A percentile compares a stretch with the other conserved stretches of the same genome.
These are phyloP conservation scores for Aspergillus aculeatinus DNA, from an alignment of 2,329 filamentous ascomycete genomes.

Conservation along the genomic window DNA sequence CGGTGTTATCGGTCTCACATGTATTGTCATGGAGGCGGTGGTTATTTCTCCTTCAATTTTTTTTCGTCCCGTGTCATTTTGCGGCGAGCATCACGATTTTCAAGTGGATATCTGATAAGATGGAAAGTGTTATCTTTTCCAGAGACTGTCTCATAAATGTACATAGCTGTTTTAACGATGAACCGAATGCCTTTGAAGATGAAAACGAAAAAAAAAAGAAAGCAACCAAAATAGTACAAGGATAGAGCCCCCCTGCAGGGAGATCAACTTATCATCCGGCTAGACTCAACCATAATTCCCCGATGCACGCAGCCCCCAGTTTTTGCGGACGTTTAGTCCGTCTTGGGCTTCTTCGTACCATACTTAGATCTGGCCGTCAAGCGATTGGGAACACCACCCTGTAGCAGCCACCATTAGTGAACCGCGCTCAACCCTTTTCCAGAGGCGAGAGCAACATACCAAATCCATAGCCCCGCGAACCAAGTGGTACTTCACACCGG, in stretches of 20 bases:
- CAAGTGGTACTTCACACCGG: conserved; percentile 93
- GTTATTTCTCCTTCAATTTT: not conserved
- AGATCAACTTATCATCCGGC: not conserved
- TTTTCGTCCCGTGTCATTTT: not conserved
- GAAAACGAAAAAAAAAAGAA: not conserved
- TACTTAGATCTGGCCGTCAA: conserved; percentile 90
- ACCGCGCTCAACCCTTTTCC: not conserved
- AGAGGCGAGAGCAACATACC: conserved; percentile 57
- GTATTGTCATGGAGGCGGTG: not conserved
- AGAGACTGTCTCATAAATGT: conserved; percentile 16
- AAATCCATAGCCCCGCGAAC: conserved; percentile 89
- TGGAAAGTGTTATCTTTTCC: not conserved
- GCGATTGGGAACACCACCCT: conserved; percentile 89
- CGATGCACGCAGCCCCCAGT: not conserved
- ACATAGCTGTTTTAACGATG: conserved; percentile 18
- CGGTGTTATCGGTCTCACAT: not conserved
- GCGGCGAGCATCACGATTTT: not conserved
- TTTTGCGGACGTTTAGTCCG: conserved; percentile 47
- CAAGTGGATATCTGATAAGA: conserved; percentile 2
- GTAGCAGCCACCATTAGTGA: conserved; percentile 25
- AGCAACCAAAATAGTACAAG: not conserved
- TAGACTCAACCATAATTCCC: not conserved
- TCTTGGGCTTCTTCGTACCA: conserved; percentile 98
- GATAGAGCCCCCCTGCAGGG: not conserved
- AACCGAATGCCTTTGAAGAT: conserved; percentile 10